A percentile compares a stretch with the other conserved stretches of the same genome.
Evolutionary conservation across 345 rosid species (phyloP).

Genomic region (Turnera subulata): DNA sequence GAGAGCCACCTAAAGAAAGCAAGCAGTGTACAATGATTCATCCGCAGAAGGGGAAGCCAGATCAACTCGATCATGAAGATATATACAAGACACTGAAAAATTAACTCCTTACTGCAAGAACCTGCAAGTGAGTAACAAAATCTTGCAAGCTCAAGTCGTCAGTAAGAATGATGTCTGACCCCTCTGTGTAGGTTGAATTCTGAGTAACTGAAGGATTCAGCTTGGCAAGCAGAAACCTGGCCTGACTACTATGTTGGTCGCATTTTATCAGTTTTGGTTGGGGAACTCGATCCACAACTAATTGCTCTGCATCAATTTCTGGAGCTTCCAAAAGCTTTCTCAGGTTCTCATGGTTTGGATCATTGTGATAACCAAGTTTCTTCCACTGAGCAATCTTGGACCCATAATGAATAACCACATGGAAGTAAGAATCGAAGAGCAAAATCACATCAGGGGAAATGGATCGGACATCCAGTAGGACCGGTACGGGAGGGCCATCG

Average conservation of each 20-base stretch:
- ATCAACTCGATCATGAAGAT: no score
- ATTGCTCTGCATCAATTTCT: constrained; percentile 56
- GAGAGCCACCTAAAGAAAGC: no score
- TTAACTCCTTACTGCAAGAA: constrained; percentile 67
- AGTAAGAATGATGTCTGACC: constrained; percentile 70
- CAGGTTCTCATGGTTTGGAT: constrained; percentile 78
- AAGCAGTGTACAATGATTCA: no score
- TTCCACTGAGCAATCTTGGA: constrained; percentile 89
- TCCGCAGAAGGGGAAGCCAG: no score
- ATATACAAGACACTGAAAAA: no score
- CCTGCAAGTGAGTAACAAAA: constrained; percentile 74
- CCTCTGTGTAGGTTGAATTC: constrained; percentile 47
- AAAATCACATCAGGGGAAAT: constrained; percentile 68
- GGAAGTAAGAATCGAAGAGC: constrained; percentile 88
- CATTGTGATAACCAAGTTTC: constrained; percentile 77
- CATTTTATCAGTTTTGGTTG: constrained; percentile 76
- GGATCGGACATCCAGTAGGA: constrained; percentile 85
- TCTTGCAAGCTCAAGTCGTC: constrained; percentile 91
- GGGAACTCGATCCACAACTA: constrained; percentile 72
- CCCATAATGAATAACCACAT: constrained; percentile 83
- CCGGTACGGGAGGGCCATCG: constrained; percentile 92
- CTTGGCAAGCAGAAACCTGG: constrained; percentile 95
- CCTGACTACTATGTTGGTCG: constrained; percentile 91
- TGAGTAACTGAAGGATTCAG: constrained; percentile 96
- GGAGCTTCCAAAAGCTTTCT: constrained; percentile 89